Conservation (phyloP, 331 rosid genomes). For the Malus hybrid region DNA sequence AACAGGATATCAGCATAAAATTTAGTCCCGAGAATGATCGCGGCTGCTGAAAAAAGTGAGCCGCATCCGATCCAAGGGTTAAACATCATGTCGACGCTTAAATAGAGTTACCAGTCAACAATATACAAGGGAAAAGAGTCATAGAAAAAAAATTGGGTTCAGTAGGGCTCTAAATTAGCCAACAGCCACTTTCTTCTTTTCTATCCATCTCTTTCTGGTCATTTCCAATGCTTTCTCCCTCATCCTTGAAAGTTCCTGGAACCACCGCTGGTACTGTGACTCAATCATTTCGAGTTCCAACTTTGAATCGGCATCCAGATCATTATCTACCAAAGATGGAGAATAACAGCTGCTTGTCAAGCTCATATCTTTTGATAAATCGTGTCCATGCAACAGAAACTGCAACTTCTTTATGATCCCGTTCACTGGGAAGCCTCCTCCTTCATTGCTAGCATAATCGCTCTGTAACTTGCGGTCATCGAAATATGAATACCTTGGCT, state of each 20-base stretch:
- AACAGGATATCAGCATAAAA: background rate
- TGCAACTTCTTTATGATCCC: constrained; percentile 20
- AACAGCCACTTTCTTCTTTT: constrained; percentile 46
- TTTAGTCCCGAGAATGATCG: background rate
- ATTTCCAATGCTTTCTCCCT: constrained; percentile 70
- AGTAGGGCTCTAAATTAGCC: constrained; percentile 17
- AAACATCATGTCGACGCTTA: no score
- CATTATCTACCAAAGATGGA: constrained; percentile 29
- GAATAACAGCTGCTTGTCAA: constrained; percentile 42
- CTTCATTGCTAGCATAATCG: constrained; percentile 13
- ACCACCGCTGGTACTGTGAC: constrained; percentile 47
- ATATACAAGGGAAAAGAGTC: no score
- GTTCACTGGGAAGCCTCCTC: constrained; percentile 8
- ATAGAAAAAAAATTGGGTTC: background rate
- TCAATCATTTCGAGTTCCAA: constrained; percentile 56
- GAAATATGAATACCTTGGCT: constrained; percentile 19
- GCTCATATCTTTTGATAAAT: constrained; percentile 26
- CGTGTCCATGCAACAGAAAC: constrained; percentile 4
- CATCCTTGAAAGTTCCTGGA: constrained; percentile 55
- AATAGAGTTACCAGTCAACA: no score
- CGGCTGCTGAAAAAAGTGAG: no score
- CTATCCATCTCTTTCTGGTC: constrained; percentile 58
- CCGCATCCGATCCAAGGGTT: no score
- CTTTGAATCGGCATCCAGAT: constrained; percentile 46
- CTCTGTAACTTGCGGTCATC: constrained; percentile 33